A percentile compares a stretch with the other conserved stretches of the same genome.
phyloP scores from a whole-genome alignment of 129 eudicot genomes.

The Chrysanthemum lavandulifolium region DNA sequence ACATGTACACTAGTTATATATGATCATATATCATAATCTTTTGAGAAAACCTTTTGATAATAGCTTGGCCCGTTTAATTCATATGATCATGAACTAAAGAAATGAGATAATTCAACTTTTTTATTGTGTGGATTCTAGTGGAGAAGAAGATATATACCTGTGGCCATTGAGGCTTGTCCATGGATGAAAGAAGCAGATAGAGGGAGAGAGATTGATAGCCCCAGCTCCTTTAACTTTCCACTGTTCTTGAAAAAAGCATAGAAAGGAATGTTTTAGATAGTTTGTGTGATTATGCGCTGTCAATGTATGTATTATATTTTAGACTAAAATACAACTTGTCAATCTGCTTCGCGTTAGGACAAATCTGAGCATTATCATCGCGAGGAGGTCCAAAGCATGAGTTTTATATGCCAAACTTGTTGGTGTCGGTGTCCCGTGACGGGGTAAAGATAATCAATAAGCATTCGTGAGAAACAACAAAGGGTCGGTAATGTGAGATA shows the following conservation, averaged over 20 bases:
- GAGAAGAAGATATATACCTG: conserved; percentile 45
- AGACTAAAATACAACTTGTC: too few species aligned
- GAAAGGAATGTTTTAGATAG: conserved; percentile 52
- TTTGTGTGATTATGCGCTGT: conserved; percentile 39
- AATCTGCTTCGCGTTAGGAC: too few species aligned
- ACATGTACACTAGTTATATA: conserved; percentile 16
- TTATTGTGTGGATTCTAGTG: conserved; percentile 10
- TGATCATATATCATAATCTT: conserved; percentile 21
- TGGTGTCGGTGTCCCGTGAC: too few species aligned
- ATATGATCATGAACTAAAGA: conserved; percentile 24
- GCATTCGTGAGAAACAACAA: too few species aligned
- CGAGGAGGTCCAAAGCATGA: too few species aligned
- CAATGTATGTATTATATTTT: conserved; percentile 17
- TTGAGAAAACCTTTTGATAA: background rate
- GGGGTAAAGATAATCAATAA: too few species aligned
- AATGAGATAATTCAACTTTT: conserved; percentile 17
- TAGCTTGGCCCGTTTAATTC: conserved; percentile 13
- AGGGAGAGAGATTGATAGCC: conserved; percentile 14
- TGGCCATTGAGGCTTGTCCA: conserved; percentile 69
- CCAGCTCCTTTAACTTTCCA: conserved; percentile 35
- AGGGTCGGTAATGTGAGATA: too few species aligned
- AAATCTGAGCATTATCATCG: too few species aligned
- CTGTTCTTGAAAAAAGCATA: conserved; percentile 39
- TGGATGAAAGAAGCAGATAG: conserved; percentile 34
- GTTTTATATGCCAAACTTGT: too few species aligned